phyloP scores from a whole-genome alignment of 73 alveolate genomes.

The Paramecium biaurelia region DNA sequence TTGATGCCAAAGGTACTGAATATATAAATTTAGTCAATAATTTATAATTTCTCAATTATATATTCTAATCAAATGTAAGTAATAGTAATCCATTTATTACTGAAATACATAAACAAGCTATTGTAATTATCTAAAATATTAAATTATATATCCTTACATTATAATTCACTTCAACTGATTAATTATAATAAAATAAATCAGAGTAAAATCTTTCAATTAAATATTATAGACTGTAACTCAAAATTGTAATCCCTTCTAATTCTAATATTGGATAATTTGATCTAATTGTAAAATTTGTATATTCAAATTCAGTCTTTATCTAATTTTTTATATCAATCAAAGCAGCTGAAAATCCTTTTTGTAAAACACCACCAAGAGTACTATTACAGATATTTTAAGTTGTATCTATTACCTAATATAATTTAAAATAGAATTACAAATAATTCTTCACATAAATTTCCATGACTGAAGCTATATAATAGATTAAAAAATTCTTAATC shows the following conservation, averaged over 20 bases:
- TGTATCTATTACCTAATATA: neutral
- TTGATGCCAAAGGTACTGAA: neutral
- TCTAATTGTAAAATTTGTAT: neutral
- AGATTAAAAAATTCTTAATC: neutral
- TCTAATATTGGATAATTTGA: neutral
- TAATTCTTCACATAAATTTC: neutral
- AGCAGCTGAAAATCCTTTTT: neutral
- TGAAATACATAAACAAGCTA: neutral
- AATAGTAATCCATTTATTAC: neutral
- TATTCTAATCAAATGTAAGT: neutral
- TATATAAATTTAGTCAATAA: neutral
- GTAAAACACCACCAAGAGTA: neutral
- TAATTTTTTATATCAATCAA: neutral
- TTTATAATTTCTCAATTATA: neutral
- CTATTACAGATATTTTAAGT: neutral
- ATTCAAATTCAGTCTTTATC: neutral
- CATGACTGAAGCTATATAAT: neutral
- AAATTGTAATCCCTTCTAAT: neutral
- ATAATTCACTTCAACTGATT: neutral
- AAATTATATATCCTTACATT: neutral
- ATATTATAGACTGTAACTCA: neutral
- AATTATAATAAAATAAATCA: neutral
- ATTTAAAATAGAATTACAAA: neutral
- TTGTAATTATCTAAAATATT: neutral
- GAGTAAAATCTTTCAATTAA: neutral